Percentiles rank a stretch among this genome's conserved stretches.
Evolutionary conservation across 2,329 filamentous ascomycete species (phyloP).

Genomic region (Monosporascus ibericus): DNA sequence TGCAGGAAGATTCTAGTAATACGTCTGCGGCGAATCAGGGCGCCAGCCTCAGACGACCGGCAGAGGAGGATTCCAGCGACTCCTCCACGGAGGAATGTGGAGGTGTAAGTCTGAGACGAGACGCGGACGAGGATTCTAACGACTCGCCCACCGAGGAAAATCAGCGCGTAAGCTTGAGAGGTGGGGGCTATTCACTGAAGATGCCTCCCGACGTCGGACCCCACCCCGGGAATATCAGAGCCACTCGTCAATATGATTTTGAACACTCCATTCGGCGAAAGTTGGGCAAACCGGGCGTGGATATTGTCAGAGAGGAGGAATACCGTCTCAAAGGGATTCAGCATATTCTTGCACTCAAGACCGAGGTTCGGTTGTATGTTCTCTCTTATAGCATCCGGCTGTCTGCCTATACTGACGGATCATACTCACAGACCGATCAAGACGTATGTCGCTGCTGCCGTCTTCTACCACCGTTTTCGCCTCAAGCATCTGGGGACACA

Average conservation of each 20-base stretch:
- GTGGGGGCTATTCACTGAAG: neutral
- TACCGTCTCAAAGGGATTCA: constrained; percentile 80
- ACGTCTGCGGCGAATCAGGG: no score
- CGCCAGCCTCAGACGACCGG: no score
- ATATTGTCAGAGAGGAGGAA: constrained; percentile 72
- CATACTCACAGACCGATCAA: constrained; percentile 62
- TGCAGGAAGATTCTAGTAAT: no score
- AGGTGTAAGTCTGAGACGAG: no score
- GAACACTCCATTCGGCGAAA: constrained; percentile 74
- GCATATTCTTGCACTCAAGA: constrained; percentile 80
- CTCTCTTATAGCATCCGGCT: neutral
- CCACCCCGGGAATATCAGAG: constrained; percentile 25
- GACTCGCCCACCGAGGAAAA: no score
- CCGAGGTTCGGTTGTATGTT: constrained; percentile 69
- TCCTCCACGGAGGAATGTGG: no score
- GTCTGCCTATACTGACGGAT: constrained; percentile 4
- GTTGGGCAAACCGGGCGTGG: constrained; percentile 62
- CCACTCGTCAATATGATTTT: constrained; percentile 64
- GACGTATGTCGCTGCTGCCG: constrained; percentile 85
- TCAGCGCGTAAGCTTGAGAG: no score
- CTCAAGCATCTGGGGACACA: constrained; percentile 78
- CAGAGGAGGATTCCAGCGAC: no score
- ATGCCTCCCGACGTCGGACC: constrained; percentile 7
- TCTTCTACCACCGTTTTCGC: constrained; percentile 92
- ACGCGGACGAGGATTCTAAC: no score